A percentile compares a stretch with the other conserved stretches of the same genome.
Conservation (phyloP, 129 eudicot species). For the Flaveria trinervia region DNA sequence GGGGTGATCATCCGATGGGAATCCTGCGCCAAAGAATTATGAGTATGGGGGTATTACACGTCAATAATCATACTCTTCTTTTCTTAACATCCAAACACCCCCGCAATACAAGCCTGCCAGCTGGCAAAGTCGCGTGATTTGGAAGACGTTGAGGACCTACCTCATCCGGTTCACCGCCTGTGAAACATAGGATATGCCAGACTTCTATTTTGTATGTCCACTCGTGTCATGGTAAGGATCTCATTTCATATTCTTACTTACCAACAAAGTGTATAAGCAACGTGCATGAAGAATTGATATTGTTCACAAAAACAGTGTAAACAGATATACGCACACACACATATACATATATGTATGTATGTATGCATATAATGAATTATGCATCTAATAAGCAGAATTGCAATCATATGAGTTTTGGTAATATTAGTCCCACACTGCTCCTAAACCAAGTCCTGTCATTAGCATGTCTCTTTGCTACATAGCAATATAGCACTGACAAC, state of each 20-base stretch:
- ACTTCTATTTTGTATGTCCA: conserved; percentile 12
- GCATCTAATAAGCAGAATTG: conserved; percentile 8
- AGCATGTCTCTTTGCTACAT: conserved; percentile 1
- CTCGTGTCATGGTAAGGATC: conserved; percentile 29
- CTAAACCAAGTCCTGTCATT: conserved; percentile 14
- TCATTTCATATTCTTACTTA: conserved; percentile 32
- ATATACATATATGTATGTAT: too few relatives aligned
- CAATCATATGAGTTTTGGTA: conserved; percentile 10
- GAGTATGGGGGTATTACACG: conserved; percentile 71
- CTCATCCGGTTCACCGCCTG: conserved; percentile 23
- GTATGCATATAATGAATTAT: not conserved
- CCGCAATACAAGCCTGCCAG: conserved; percentile 43
- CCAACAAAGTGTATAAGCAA: conserved; percentile 20
- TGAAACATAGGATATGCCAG: conserved; percentile 19
- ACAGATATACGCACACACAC: not conserved
- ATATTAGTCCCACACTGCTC: conserved; percentile 12
- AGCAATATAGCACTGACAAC: not conserved
- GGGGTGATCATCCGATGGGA: conserved; percentile 54
- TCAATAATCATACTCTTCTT: conserved; percentile 43
- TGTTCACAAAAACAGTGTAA: conserved; percentile 15
- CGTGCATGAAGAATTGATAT: conserved; percentile 19
- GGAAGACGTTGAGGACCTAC: conserved; percentile 21
- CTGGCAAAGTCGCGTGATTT: conserved; percentile 24
- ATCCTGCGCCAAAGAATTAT: conserved; percentile 95
- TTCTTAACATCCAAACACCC: conserved; percentile 58